phyloP scores from a whole-genome alignment of 2,329 filamentous ascomycete species.

The Cladophialophora chaetospira region DNA sequence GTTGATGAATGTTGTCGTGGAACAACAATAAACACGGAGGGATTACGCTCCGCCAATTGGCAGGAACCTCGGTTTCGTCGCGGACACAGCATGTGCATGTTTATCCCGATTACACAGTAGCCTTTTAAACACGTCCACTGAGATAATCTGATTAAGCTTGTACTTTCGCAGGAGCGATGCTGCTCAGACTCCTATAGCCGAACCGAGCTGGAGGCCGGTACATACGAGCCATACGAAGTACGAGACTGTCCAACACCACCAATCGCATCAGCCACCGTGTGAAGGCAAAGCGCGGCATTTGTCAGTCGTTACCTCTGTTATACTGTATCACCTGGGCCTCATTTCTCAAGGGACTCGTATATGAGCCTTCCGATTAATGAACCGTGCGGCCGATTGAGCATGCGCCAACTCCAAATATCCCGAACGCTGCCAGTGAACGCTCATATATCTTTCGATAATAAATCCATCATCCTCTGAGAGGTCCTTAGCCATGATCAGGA shows the following conservation, averaged over 20 bases:
- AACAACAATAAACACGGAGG: not conserved
- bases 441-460: not conserved
- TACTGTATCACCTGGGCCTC: too few relatives aligned
- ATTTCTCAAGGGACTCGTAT: too few relatives aligned
- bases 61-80: not conserved
- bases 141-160: not conserved
- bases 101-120: not conserved
- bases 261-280: not conserved
- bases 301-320: too few relatives aligned
- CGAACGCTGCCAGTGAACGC: not conserved
- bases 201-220: not conserved
- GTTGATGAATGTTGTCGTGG: not conserved
- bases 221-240: not conserved
- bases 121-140: not conserved
- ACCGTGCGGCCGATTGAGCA: not conserved
- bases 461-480: constrained; percentile 59
- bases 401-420: not conserved
- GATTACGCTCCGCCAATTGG: not conserved
- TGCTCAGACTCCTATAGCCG: not conserved
- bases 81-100: not conserved
- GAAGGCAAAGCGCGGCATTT: too few relatives aligned
- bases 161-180: not conserved
- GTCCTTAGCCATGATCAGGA: constrained; percentile 54
- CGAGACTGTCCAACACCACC: not conserved
- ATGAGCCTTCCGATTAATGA: too few relatives aligned